phyloP scores from a whole-genome alignment of 2,329 filamentous ascomycete species.

The Epichloe aotearoae region DNA sequence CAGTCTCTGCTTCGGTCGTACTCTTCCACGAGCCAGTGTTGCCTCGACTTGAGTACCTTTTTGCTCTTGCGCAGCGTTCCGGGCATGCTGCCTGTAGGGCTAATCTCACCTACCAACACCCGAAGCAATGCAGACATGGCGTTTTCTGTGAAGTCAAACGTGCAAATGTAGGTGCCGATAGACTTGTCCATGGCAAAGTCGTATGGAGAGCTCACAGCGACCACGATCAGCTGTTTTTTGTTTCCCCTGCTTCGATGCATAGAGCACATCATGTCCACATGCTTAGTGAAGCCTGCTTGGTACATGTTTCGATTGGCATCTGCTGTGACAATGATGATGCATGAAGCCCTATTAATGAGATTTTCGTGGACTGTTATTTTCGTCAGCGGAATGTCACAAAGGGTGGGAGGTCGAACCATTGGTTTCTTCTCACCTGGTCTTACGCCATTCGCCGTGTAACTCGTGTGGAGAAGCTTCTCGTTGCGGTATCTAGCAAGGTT shows the following conservation, averaged over 20 bases:
- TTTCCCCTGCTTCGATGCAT: conserved; percentile 64
- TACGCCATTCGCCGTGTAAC: conserved; percentile 87
- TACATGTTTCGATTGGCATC: conserved; percentile 92
- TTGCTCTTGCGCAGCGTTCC: conserved; percentile 77
- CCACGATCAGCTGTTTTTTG: conserved; percentile 80
- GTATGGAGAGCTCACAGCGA: conserved; percentile 89
- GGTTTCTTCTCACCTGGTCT: conserved; percentile 43
- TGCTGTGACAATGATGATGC: conserved; percentile 81
- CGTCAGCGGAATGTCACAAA: conserved; percentile 6
- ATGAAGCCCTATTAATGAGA: conserved; percentile 74
- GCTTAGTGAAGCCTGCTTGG: conserved; percentile 89
- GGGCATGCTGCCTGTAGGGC: conserved; percentile 45
- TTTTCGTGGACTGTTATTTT: conserved; percentile 61
- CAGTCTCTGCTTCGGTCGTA: conserved; percentile 72
- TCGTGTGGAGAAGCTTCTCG: conserved; percentile 81
- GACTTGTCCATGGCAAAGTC: conserved; percentile 89
- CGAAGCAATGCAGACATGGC: conserved; percentile 75
- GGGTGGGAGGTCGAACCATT: background rate
- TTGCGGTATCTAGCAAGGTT: conserved; percentile 76
- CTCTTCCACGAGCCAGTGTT: conserved; percentile 87
- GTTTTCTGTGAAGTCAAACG: conserved; percentile 91
- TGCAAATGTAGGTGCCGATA: conserved; percentile 88
- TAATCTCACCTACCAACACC: conserved; percentile 65
- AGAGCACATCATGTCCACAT: conserved; percentile 89
- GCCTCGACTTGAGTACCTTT: conserved; percentile 75